phyloP scores from a whole-genome alignment of 495 filamentous ascomycete species.

The Penicillium mononematosum region DNA sequence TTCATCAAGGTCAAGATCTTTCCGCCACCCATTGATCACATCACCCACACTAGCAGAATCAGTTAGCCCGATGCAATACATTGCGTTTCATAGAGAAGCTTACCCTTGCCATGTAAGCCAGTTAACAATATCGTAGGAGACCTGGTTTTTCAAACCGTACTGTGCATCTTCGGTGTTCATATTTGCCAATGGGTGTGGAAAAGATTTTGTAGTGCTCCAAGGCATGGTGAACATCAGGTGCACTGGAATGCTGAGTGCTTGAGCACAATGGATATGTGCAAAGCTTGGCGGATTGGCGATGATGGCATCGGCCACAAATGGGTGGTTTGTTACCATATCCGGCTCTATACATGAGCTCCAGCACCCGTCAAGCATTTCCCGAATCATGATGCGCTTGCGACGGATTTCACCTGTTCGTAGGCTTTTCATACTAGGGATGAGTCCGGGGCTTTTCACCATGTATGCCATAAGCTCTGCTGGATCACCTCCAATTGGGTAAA shows the following conservation, averaged over 20 bases:
- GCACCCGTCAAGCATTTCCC: slow-evolving; percentile 55
- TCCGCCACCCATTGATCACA: slow-evolving; percentile 16
- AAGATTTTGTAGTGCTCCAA: slow-evolving; percentile 32
- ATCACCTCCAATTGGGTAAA: slow-evolving; percentile 60
- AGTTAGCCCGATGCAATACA: background rate
- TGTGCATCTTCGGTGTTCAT: slow-evolving; percentile 47
- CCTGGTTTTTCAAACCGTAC: slow-evolving; percentile 57
- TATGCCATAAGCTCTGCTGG: slow-evolving; percentile 58
- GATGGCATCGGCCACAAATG: no score
- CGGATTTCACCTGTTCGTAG: slow-evolving; percentile 42
- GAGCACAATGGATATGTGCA: no score
- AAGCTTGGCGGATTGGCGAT: no score
- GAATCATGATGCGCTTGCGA: slow-evolving; percentile 42
- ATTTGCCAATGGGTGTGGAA: slow-evolving; percentile 54
- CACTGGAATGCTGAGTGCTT: no score
- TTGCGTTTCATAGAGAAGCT: background rate
- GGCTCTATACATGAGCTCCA: slow-evolving; percentile 34
- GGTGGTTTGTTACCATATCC: slow-evolving; percentile 25
- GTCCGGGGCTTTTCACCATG: slow-evolving; percentile 51
- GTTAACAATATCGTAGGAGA: slow-evolving; percentile 70
- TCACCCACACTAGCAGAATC: slow-evolving; percentile 8
- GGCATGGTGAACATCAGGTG: no score
- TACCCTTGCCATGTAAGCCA: slow-evolving; percentile 63
- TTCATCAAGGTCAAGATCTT: slow-evolving; percentile 8
- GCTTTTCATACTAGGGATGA: slow-evolving; percentile 43